These are phyloP conservation scores for Fraxinus baroniana DNA, from an alignment of 305 asterid species.

Conservation along the genomic window DNA sequence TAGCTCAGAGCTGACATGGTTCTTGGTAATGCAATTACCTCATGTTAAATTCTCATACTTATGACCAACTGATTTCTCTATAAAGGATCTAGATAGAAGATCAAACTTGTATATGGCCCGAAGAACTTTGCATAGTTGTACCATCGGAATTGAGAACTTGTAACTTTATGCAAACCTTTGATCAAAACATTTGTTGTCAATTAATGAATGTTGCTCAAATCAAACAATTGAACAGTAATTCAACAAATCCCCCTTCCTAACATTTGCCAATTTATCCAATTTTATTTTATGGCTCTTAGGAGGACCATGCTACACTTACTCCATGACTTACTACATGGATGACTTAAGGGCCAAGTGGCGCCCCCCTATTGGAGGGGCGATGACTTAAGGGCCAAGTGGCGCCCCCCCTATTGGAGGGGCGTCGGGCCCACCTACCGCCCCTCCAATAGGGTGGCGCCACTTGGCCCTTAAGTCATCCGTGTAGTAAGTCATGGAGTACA, in stretches of 20 bases:
- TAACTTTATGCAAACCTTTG: neutral
- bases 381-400: no score
- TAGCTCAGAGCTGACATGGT: neutral
- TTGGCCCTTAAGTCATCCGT: no score
- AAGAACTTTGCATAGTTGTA: neutral
- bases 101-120: neutral
- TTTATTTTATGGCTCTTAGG: no score
- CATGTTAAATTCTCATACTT: neutral
- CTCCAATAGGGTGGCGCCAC: no score
- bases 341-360: no score
- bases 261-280: neutral
- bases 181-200: neutral
- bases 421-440: no score
- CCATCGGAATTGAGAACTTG: neutral
- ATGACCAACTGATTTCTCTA: neutral
- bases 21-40: neutral
- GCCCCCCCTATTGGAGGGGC: no score
- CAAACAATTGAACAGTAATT: neutral
- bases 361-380: no score
- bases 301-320: no score
- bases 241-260: neutral
- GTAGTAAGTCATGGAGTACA: no score
- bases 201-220: neutral
- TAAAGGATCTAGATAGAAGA: neutral
- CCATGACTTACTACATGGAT: no score